Evolutionary conservation across 225 moss, liverwort and hornwort species (phyloP), one percentile per base, ranked within the genome.

Genomic region (Physcomitrellopsis africana): DNA sequence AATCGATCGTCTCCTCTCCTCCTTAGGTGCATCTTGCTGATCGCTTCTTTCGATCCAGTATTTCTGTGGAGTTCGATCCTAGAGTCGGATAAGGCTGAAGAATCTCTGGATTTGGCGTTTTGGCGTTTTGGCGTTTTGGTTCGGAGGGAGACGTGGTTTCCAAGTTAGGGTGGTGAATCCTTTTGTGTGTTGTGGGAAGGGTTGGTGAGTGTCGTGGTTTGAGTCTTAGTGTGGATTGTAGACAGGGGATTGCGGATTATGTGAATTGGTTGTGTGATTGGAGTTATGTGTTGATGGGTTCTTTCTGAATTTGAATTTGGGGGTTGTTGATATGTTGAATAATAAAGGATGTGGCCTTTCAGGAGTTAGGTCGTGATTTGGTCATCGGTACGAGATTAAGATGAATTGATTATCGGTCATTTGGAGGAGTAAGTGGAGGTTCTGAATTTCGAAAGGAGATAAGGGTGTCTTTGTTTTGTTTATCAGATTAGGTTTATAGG

Each of bases 151-250:
- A 19, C 32, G 32, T 37, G 1, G 20, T 8, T 0, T 57, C 16
- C 22, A 8, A 27, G 49, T 1, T 42, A 9, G 10, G 16, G 44
- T 5, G 2, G 3, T 0, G 32, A 71, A 27, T 67, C 18, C 4
- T 24, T 24, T 18, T 6, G 22, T 11, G 52, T 15, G 63, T 43
- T 7, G 0, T 61, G n/a, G 3, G 63, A 5, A 1, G 16, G 10
- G 16, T 63, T 41, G 41, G 22, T 52, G 19, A 23, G 19, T 70
- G 75, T 79, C 79, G 79, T 79, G 79, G 79, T 79, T 82, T 71
- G 14, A 1, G 16, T 51, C 10, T 15, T 14, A 10, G 3, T 12
- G 18, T 53, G 46, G 32, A 5, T 16, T 17, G 24, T 13, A 9
- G 45, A 0, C 69, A 10, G 14, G 15, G 43, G 8, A 16, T 10